A percentile compares a stretch with the other conserved stretches of the same genome.
These are phyloP conservation scores for Spiromastix sp. DNA, from an alignment of 2,329 filamentous ascomycete species.

Conservation along the genomic window DNA sequence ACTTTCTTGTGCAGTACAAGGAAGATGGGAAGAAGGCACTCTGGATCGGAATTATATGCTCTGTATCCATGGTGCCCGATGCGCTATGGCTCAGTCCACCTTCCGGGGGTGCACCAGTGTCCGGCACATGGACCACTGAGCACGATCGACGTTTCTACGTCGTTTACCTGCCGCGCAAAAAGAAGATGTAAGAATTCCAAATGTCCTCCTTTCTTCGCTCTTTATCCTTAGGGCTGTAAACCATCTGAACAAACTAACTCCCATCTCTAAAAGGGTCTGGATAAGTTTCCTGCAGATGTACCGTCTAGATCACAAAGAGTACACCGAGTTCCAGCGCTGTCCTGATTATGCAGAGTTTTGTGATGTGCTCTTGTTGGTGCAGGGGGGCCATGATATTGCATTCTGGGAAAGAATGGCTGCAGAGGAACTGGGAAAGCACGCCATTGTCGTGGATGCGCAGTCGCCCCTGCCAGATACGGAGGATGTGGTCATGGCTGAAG, in stretches of 20 bases:
- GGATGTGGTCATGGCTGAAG: not conserved
- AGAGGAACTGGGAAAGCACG: not conserved
- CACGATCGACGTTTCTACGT: slow-evolving; percentile 1
- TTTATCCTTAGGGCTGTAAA: not conserved
- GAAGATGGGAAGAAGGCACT: not conserved
- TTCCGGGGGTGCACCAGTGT: not conserved
- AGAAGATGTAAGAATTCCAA: not conserved
- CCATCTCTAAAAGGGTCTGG: not conserved
- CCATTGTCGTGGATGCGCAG: not conserved
- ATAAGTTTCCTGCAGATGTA: not conserved
- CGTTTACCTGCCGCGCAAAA: slow-evolving; percentile 1
- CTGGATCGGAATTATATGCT: slow-evolving; percentile 2
- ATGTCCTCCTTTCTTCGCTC: not conserved
- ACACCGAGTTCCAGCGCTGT: not conserved
- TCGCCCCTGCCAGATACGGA: not conserved
- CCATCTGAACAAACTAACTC: not conserved
- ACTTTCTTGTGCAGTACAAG: slow-evolving; percentile 1
- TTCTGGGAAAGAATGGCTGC: slow-evolving; percentile 3
- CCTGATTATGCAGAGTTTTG: not conserved
- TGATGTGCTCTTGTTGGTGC: not conserved
- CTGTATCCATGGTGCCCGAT: not conserved
- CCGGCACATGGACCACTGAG: not conserved
- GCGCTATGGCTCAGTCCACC: not conserved
- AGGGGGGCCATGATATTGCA: not conserved
- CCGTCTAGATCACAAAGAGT: not conserved